These are phyloP conservation scores for Entomortierella chlamydospora DNA, from an alignment of 192 early-diverging fungal species.

Conservation along the genomic window DNA sequence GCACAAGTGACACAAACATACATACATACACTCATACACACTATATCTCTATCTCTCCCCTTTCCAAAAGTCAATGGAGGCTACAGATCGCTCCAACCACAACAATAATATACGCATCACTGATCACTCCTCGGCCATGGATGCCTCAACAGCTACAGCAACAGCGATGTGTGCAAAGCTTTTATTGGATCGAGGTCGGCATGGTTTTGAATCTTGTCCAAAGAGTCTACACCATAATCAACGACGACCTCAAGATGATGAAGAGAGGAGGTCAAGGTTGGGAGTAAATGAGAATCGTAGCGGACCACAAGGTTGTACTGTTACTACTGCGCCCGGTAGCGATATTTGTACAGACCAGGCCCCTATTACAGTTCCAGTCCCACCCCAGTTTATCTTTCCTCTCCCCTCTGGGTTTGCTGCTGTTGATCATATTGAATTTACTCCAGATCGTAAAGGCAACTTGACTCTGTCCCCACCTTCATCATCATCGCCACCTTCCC, in stretches of 20 bases:
- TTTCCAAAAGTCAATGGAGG: too few relatives aligned
- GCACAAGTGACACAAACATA: too few relatives aligned
- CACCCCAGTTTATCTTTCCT: conserved; percentile 10
- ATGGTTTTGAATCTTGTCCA: conserved; percentile 12
- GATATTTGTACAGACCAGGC: background rate
- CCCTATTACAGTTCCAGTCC: background rate
- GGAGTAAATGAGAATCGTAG: conserved; percentile 8
- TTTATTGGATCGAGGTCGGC: conserved; percentile 14
- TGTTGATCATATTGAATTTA: background rate
- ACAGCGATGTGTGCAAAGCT: conserved; percentile 9
- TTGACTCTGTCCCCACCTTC: conserved; percentile 1
- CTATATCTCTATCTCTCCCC: too few relatives aligned
- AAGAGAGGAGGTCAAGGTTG: background rate
- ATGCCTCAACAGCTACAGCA: background rate
- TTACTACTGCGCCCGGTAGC: background rate
- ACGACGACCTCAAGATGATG: background rate
- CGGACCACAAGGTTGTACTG: too few relatives aligned
- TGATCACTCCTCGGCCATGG: too few relatives aligned
- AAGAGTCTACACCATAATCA: background rate
- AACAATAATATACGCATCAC: too few relatives aligned
- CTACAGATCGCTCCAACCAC: too few relatives aligned
- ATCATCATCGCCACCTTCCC: conserved; percentile 6
- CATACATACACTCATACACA: too few relatives aligned
- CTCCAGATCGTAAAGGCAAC: background rate
- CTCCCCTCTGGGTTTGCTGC: conserved; percentile 6